These are phyloP conservation scores for Amanita rubescens DNA, from an alignment of 768 basidiomycete genomes.

Conservation along the genomic window DNA sequence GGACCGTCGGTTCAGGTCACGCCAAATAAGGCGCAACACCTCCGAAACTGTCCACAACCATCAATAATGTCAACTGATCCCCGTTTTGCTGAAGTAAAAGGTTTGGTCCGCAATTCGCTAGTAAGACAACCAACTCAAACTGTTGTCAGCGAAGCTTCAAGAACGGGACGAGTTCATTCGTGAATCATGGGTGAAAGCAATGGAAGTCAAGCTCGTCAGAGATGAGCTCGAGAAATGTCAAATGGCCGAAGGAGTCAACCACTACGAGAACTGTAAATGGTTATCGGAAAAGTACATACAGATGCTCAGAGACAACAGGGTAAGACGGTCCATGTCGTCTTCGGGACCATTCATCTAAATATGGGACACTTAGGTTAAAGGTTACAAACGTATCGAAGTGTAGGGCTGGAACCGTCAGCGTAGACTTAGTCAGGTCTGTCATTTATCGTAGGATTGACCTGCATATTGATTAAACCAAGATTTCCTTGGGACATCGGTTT, in stretches of 20 bases:
- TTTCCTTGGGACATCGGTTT: background rate
- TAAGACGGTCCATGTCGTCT: constrained; percentile 30
- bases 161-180: constrained; percentile 72
- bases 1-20: no score
- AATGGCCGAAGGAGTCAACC: constrained; percentile 84
- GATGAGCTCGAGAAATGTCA: constrained; percentile 90
- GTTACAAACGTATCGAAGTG: constrained; percentile 72
- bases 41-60: constrained; percentile 17
- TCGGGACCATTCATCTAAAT: background rate
- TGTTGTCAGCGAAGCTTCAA: constrained; percentile 46
- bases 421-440: background rate
- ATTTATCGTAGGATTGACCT: background rate
- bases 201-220: constrained; percentile 86
- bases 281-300: constrained; percentile 73
- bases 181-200: constrained; percentile 91
- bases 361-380: constrained; percentile 86
- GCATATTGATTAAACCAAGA: background rate
- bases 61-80: constrained; percentile 29
- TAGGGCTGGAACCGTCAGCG: constrained; percentile 11
- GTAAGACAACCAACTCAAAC: background rate
- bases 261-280: constrained; percentile 84
- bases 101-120: constrained; percentile 21
- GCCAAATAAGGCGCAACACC: constrained; percentile 5
- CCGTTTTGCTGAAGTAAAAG: constrained; percentile 42
- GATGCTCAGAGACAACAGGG: constrained; percentile 77